Evolutionary conservation across 2,329 filamentous ascomycete genomes (phyloP), one percentile per base, ranked within the genome.

Genomic region (Colletotrichum godetiae): DNA sequence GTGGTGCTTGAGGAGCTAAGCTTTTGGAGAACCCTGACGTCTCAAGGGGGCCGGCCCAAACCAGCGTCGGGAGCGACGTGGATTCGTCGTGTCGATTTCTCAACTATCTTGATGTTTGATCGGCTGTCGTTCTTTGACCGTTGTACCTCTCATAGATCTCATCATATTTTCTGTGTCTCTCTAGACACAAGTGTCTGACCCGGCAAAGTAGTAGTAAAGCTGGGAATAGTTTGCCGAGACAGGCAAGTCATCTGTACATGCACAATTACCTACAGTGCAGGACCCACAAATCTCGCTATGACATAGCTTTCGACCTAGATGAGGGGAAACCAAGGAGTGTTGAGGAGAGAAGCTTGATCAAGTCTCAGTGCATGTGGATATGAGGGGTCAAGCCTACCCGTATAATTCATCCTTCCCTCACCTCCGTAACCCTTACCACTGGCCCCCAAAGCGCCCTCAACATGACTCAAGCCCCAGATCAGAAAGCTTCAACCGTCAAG

Each of bases 401-500:
- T 49, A 19, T 49, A 49, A 22, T 49, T 22, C 35, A 31, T 52
- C 37, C 37, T 33, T 31, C 24, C 46, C 11, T 37, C 61, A 4
- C 7, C 11, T 53, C 15, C 29, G 29, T 13, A 24, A 33, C 13
- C 29, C n/a, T 13, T 10, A 12, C 11, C 27, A 22, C 19, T 49
- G 42, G 42, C 42, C 19, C 19, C 19, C 19, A n/a, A 49, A 49
- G 19, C 19, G 19, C 42, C 3, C 13, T 53, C 31, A 58, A 0
- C n/a, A 71, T 71, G 68, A 15, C 22, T 29, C n/a, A 57, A 24
- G 13, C 19, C 13, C 24, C 12, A 5, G 53, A 58, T 22, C 31
- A 10, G 42, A 42, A 12, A 12, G 4, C 49, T 4, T 13, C 62
- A 27, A 75, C 70, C 2, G 55, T 75, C 35, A 87, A 89, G 71